Evolutionary conservation across 176 grass and related monocot species (phyloP), one percentile per base, ranked within the genome.

Genomic region (Triticum monococcum): DNA sequence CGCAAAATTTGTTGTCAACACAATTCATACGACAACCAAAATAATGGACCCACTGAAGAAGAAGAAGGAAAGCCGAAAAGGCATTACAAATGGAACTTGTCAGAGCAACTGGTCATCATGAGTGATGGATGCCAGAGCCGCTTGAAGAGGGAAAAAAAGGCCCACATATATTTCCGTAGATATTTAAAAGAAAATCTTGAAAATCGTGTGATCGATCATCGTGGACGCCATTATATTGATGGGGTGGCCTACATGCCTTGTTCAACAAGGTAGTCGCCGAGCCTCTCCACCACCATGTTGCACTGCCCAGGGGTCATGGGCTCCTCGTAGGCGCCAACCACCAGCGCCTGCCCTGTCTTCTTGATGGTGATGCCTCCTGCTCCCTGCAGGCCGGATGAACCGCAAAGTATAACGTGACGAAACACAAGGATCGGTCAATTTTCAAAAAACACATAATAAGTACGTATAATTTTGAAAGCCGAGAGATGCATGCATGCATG

Each of bases 221-320:
- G 56, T 31, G 0, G 37, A 24, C 13, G 14, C 41, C 61, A 10
- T 45, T 45, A 45, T 45, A 45, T 64, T 8, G 16, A 45, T 22
- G 12, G 11, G 43, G 41, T 18, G 24, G n/a, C 69, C 70, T 95
- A 95, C 77, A 90, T 87, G 87, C 93, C 90, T 79, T 95, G 93
- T 10, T 95, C 93, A 26, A 84, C 11, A 33, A 95, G 93, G 86
- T 95, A 95, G 73, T 95, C 93, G 22, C 93, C 93, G 12, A 95
- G 85, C 86, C 88, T 92, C 86, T 95, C 93, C 28, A 95, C 93
- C 64, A 95, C 86, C 85, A 95, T 85, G 79, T 90, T 95, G 86
- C 93, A 95, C 72, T 95, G 93, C 9, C 93, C 93, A 26, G 93
- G 93, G 54, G 93, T 91, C 93, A 95, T 95, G 65, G 93, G 93